Conservation (phyloP, 257 asterid species). For the Verbascum thapsus region DNA sequence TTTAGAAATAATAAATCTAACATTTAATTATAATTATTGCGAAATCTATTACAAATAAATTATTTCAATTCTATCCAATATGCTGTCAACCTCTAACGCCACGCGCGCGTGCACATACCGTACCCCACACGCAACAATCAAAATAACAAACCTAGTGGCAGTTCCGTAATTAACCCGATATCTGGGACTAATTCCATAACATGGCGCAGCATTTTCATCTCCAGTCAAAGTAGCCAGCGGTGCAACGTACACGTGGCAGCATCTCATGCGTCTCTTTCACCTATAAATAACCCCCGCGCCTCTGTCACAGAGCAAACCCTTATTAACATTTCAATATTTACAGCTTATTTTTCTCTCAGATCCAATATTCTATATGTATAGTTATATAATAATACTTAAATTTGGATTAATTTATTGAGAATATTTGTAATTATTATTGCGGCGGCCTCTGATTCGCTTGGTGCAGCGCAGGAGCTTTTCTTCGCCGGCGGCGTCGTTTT, state of each 20-base stretch:
- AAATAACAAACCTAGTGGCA: not conserved
- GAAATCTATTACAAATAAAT: too few relatives aligned
- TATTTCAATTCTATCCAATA: too few relatives aligned
- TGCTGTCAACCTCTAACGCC: too few relatives aligned
- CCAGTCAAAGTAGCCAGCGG: not conserved
- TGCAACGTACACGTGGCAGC: conserved; percentile 29
- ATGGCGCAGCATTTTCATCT: not conserved
- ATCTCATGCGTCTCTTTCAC: conserved; percentile 24
- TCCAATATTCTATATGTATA: too few relatives aligned
- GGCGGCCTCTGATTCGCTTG: conserved; percentile 68
- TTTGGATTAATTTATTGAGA: too few relatives aligned
- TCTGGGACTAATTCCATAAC: not conserved
- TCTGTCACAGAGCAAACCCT: not conserved
- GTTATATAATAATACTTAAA: too few relatives aligned
- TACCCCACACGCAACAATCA: too few relatives aligned
- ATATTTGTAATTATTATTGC: conserved; percentile 32
- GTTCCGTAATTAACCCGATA: conserved; percentile 5
- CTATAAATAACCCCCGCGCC: conserved; percentile 18
- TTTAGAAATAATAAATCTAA: too few relatives aligned
- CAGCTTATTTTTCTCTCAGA: not conserved
- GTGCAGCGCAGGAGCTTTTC: conserved; percentile 64
- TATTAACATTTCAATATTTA: too few relatives aligned
- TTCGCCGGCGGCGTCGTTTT: conserved; percentile 8
- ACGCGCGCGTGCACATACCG: too few relatives aligned
- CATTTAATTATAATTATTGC: too few relatives aligned